Evolutionary conservation across 176 grass and related monocot genomes (phyloP).

Genomic region (Raddia guianensis): DNA sequence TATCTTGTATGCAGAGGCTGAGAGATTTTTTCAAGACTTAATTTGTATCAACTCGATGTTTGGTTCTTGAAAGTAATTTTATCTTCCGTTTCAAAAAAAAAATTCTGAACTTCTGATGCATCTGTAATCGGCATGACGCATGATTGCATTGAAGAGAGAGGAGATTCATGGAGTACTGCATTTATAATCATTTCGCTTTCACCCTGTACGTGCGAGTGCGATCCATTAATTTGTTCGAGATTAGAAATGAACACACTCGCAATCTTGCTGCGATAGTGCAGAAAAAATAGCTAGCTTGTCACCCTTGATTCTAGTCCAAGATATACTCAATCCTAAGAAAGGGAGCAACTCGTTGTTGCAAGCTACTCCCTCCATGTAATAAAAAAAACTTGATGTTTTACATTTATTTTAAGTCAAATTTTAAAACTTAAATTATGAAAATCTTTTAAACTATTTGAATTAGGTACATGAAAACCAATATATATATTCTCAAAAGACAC

Average conservation of each 20-base stretch:
- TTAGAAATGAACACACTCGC: not conserved
- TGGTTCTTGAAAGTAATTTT: too few species aligned
- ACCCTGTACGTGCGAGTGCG: not conserved
- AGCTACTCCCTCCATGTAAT: not conserved
- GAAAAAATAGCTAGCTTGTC: not conserved
- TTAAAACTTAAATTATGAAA: too few species aligned
- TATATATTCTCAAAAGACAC: too few species aligned
- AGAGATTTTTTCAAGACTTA: too few species aligned
- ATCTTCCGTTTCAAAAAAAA: too few species aligned
- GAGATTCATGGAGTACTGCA: not conserved
- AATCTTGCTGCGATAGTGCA: not conserved
- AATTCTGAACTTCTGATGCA: not conserved
- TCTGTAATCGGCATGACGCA: not conserved
- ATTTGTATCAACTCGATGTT: too few species aligned
- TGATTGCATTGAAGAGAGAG: not conserved
- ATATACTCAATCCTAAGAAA: not conserved
- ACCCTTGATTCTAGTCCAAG: not conserved
- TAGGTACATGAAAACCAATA: too few species aligned
- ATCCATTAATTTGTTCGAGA: not conserved
- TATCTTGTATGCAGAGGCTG: too few species aligned
- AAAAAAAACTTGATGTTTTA: too few species aligned
- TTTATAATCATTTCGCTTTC: slow-evolving; percentile 21
- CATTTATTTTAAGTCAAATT: too few species aligned
- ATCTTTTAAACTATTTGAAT: too few species aligned
- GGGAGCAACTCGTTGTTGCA: not conserved